phyloP scores from a whole-genome alignment of 225 moss, liverwort and hornwort species.

The Thuidium tamariscinum region DNA sequence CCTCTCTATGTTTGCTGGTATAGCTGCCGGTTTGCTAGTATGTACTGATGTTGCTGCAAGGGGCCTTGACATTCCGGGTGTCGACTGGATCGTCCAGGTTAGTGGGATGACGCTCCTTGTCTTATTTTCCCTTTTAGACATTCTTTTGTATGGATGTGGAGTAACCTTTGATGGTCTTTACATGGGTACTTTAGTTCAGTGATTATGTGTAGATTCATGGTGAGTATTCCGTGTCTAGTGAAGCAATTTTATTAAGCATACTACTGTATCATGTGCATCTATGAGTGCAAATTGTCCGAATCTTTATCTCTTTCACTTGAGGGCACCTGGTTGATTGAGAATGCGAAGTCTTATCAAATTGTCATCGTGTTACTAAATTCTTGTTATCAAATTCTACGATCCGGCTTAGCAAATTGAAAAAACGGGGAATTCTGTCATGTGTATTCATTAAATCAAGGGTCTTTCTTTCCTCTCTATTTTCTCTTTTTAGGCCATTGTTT shows the following conservation, averaged over 20 bases:
- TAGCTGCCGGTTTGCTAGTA: conserved; percentile 61
- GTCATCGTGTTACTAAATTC: background rate
- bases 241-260: background rate
- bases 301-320: background rate
- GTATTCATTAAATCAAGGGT: background rate
- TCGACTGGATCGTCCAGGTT: conserved; percentile 98
- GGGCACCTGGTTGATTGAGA: background rate
- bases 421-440: background rate
- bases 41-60: conserved; percentile 98
- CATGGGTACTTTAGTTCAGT: background rate
- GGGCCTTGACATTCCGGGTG: conserved; percentile 96
- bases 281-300: background rate
- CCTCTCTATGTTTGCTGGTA: conserved; percentile 57
- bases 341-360: background rate
- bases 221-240: background rate
- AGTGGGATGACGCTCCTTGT: background rate
- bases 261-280: background rate
- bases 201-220: background rate
- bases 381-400: background rate
- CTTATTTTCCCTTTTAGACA: background rate
- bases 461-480: background rate
- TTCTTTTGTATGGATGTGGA: background rate
- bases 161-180: background rate
- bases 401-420: background rate
- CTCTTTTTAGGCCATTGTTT: background rate